Evolutionary conservation across 345 rosid species (phyloP).

Genomic region (Linum trigynum): DNA sequence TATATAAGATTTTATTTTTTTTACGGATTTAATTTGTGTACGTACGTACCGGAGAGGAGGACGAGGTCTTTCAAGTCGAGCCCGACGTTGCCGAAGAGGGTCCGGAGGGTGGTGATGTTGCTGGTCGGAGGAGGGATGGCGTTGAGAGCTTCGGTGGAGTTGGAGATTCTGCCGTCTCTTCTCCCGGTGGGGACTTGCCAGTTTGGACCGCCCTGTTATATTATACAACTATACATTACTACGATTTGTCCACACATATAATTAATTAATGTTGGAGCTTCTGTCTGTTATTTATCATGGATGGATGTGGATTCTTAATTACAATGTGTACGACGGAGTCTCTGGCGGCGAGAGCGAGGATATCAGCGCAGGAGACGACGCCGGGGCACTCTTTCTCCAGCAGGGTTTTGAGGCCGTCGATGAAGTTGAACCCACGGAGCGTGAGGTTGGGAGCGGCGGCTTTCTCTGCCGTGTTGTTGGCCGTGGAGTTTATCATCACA

Average conservation of each 20-base stretch:
- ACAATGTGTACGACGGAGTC: slow-evolving; percentile 60
- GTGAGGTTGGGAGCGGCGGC: slow-evolving; percentile 56
- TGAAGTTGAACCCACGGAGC: slow-evolving; percentile 61
- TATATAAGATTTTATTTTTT: not conserved
- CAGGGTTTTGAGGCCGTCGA: slow-evolving; percentile 50
- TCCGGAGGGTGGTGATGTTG: slow-evolving; percentile 30
- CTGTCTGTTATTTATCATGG: too few species aligned
- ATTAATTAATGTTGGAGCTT: too few species aligned
- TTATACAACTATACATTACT: too few species aligned
- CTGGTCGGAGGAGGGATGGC: slow-evolving; percentile 40
- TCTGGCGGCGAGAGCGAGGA: slow-evolving; percentile 56
- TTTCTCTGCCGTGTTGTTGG: slow-evolving; percentile 47
- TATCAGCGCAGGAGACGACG: slow-evolving; percentile 76
- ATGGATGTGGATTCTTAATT: slow-evolving; percentile 15
- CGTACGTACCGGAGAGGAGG: slow-evolving; percentile 41
- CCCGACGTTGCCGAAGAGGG: slow-evolving; percentile 28
- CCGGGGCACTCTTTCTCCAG: slow-evolving; percentile 66
- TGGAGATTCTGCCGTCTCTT: slow-evolving; percentile 47
- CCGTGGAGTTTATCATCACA: slow-evolving; percentile 58
- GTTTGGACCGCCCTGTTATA: not conserved
- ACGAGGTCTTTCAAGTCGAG: slow-evolving; percentile 39
- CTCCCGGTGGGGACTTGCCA: slow-evolving; percentile 56
- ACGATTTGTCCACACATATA: too few species aligned
- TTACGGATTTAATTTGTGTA: too few species aligned
- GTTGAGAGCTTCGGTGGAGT: slow-evolving; percentile 30